Base-by-base conservation (phyloP, 139 green algal genomes). In the Chlamydomonas eustigma region DNA sequence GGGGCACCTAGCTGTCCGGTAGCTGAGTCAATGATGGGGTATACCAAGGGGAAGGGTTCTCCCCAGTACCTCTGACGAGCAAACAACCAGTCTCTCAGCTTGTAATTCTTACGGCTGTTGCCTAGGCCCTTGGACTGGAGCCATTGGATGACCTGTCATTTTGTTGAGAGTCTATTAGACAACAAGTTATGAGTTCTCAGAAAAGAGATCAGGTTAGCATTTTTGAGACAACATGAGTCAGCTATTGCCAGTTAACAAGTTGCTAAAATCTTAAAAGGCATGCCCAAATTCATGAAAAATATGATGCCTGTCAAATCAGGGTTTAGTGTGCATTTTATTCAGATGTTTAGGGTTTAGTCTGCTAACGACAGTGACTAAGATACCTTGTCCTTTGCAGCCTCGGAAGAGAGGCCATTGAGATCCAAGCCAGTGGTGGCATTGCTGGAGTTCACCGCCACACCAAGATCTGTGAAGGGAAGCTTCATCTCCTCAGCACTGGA, bases 71-170 rank as follows among this genome's bases (percentile, higher is more conserved):
- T 84, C 88, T 99, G 96, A 36, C 96, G 85, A 1, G 96, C 95
- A 83, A 99, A 99, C 66, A 99, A 88, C 96, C 96, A 99, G 87
- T 99, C 96, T 0, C 95, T 82, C 63, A 99, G 89, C 83, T 98
- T 98, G 89, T 94, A 99, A 83, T 98, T 99, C 71, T 95, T 85
- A 77, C 96, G 81, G 4, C 51, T 37, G 4, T 50, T 51, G 64
- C 87, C 85, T 3, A 76, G 25, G 51, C 73, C 69, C 18, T 75
- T 64, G 2, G n/a, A 31, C 39, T 81, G 74, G 18, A 90, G 74
- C 86, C 86, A 90, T 12, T 64, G 38, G 22, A 84, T 76, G 24
- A 84, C 72, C 74, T 81, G 77, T n/a, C n/a, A n/a, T n/a, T n/a
- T n/a, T n/a, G n/a, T n/a, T n/a, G n/a, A n/a, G n/a, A n/a, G n/a